A percentile compares a stretch with the other conserved stretches of the same genome.
Evolutionary conservation across 140 eudicot genomes (phyloP).

Genomic region (Bidens hawaiensis): DNA sequence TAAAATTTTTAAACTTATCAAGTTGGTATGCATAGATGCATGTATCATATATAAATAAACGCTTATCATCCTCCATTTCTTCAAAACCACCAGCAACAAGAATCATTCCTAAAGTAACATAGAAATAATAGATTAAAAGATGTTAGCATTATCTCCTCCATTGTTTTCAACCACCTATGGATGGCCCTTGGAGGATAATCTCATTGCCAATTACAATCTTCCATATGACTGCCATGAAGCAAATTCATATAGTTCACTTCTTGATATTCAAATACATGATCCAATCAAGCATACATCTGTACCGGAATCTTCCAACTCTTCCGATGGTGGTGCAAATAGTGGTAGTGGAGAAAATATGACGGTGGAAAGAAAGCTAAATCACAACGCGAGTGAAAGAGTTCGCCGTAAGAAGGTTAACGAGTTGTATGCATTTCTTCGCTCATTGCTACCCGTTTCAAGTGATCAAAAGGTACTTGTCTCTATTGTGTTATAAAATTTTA

Average conservation of each 20-base stretch:
- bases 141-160: conserved; percentile 36
- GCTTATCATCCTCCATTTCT: conserved; percentile 18
- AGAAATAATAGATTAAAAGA: neutral
- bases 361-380: conserved; percentile 46
- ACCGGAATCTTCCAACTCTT: conserved; percentile 26
- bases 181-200: conserved; percentile 29
- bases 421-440: conserved; percentile 50
- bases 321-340: neutral
- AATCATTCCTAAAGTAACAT: neutral
- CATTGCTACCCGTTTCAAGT: conserved; percentile 41
- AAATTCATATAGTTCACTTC: conserved; percentile 11
- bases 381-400: conserved; percentile 70
- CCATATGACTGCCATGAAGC: conserved; percentile 16
- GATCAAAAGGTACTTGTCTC: conserved; percentile 39
- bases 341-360: neutral
- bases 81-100: neutral
- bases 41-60: conserved; percentile 19
- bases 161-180: conserved; percentile 24
- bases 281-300: conserved; percentile 8
- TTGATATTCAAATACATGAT: conserved; percentile 21
- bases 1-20: neutral
- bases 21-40: conserved; percentile 9
- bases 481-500: neutral
- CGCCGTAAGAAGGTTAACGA: conserved; percentile 59
- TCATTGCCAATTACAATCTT: conserved; percentile 3